Conservation (phyloP, 2,329 filamentous ascomycete genomes). For the Scopulariopsis brevicaulis region DNA sequence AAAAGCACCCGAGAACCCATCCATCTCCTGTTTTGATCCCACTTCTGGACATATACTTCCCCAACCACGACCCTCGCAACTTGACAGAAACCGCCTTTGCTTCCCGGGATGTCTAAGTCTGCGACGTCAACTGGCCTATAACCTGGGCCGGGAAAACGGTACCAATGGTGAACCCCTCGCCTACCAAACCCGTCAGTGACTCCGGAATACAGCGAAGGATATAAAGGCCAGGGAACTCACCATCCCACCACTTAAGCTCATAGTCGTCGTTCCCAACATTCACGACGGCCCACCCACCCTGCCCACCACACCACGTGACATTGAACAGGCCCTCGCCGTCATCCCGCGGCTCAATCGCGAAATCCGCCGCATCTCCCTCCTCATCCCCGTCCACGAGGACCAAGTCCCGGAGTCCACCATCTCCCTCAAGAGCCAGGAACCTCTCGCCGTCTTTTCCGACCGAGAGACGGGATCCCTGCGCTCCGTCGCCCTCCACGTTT, state of each 20-base stretch:
- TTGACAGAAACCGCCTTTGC: not conserved
- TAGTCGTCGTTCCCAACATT: not conserved
- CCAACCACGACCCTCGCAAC: too few relatives aligned
- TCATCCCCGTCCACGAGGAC: not conserved
- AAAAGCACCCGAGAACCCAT: too few relatives aligned
- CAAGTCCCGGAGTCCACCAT: not conserved
- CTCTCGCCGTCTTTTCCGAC: not conserved
- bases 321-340: not conserved
- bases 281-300: not conserved
- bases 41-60: too few relatives aligned
- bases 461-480: not conserved
- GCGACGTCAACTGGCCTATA: not conserved
- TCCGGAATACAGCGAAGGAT: not conserved
- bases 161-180: not conserved
- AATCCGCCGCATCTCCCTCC: not conserved
- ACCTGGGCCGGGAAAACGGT: not conserved
- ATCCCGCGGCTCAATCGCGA: not conserved
- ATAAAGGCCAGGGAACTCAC: not conserved
- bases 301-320: not conserved
- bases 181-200: not conserved
- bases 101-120: not conserved
- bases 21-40: too few relatives aligned
- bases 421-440: not conserved
- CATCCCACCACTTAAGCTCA: constrained; percentile 2
- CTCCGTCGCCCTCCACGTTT: not conserved